These are phyloP conservation scores for Vitis hybrid DNA, from an alignment of 177 flowering plant species.

Conservation along the genomic window DNA sequence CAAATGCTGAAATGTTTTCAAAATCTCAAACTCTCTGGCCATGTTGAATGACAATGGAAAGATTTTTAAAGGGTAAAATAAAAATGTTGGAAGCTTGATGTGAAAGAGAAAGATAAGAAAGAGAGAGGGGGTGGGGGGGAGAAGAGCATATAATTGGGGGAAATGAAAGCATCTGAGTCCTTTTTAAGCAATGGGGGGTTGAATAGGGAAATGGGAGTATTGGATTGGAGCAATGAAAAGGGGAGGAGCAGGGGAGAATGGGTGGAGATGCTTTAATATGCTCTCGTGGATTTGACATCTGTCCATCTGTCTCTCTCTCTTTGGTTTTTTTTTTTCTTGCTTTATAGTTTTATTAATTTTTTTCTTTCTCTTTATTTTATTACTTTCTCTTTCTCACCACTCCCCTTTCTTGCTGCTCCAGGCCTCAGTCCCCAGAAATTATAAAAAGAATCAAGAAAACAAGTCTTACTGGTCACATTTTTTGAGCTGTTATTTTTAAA, in stretches of 20 bases:
- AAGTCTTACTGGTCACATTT: background rate
- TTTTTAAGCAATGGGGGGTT: no score
- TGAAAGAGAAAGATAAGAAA: background rate
- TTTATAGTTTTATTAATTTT: background rate
- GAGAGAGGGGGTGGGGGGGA: conserved; percentile 3
- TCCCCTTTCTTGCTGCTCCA: conserved; percentile 10
- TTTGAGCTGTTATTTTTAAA: conserved; percentile 19
- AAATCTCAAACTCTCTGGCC: no score
- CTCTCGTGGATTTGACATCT: conserved; percentile 36
- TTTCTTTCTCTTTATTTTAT: background rate
- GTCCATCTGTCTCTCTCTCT: conserved; percentile 23
- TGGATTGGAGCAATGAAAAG: conserved; percentile 20
- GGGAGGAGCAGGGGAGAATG: conserved; percentile 13
- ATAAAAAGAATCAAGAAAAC: background rate
- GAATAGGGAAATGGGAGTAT: background rate
- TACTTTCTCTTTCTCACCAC: conserved; percentile 15
- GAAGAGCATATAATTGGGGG: conserved; percentile 7
- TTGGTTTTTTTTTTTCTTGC: background rate
- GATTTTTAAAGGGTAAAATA: no score
- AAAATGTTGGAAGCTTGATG: no score
- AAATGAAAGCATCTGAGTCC: no score
- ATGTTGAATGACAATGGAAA: no score
- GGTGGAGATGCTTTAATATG: conserved; percentile 41
- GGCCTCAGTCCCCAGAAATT: background rate
- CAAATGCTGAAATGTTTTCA: no score